These are phyloP conservation scores for Dipodascus albidus DNA, from an alignment of 805 yeast species.

Conservation along the genomic window DNA sequence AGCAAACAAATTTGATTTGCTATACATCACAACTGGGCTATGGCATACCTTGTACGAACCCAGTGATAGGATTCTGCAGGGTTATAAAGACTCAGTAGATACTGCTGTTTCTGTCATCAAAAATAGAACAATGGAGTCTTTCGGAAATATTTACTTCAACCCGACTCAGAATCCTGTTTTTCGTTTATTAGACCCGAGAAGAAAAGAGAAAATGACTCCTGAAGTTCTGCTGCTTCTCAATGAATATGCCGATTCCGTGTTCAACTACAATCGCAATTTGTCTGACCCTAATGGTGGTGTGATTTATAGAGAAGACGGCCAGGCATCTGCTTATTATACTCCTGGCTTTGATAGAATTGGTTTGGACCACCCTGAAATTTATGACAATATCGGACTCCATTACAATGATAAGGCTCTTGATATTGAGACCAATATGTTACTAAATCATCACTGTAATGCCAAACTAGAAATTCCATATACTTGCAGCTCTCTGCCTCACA, in stretches of 20 bases:
- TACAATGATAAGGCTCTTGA: background rate
- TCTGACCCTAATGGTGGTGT: background rate
- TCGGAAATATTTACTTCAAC: background rate
- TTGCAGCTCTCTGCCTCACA: background rate
- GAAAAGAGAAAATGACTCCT: background rate
- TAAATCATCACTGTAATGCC: background rate
- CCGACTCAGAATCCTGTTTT: background rate
- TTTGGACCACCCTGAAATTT: background rate
- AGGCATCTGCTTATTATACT: background rate
- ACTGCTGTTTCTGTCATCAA: background rate
- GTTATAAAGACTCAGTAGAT: background rate
- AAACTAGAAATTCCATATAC: background rate
- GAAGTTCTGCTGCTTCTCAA: background rate
- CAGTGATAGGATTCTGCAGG: background rate
- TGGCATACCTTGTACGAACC: background rate
- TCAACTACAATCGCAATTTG: background rate
- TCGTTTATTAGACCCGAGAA: background rate
- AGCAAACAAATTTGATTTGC: background rate
- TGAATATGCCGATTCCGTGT: background rate
- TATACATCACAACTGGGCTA: background rate
- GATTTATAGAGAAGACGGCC: background rate
- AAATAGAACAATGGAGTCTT: background rate
- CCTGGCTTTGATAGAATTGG: conserved; percentile 1
- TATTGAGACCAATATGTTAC: background rate
- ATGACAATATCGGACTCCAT: background rate